Conservation (phyloP, 176 grass and related monocot genomes). For the Pontederia crassipes region DNA sequence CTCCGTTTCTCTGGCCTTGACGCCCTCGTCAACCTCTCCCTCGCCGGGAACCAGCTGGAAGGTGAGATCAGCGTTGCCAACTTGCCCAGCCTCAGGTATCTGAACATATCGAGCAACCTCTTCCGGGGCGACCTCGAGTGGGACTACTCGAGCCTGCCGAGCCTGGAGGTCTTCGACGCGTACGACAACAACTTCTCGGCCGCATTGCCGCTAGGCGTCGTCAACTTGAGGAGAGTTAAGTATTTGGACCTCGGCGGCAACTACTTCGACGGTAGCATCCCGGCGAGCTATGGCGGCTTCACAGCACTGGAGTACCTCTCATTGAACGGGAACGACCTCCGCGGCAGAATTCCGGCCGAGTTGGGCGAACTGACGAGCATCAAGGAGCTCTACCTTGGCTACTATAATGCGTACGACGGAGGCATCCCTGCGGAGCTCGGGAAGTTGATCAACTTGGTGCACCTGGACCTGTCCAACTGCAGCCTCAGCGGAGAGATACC, state of each 20-base stretch:
- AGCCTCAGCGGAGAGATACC: slow-evolving; percentile 46
- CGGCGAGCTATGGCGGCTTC: slow-evolving; percentile 47
- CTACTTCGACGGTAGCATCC: slow-evolving; percentile 61
- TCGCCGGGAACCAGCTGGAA: slow-evolving; percentile 53
- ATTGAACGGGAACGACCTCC: slow-evolving; percentile 72
- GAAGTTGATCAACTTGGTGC: slow-evolving; percentile 23
- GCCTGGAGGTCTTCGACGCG: slow-evolving; percentile 68
- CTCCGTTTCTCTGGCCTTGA: slow-evolving; percentile 24
- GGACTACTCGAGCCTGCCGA: slow-evolving; percentile 39
- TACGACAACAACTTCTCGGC: slow-evolving; percentile 91
- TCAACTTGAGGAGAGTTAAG: slow-evolving; percentile 34
- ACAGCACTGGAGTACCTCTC: slow-evolving; percentile 63
- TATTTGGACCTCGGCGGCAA: slow-evolving; percentile 85
- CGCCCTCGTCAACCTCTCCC: slow-evolving; percentile 43
- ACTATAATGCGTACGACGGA: slow-evolving; percentile 68
- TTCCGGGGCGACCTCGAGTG: slow-evolving; percentile 49
- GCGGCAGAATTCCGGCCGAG: slow-evolving; percentile 45
- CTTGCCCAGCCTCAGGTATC: slow-evolving; percentile 35
- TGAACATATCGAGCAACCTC: slow-evolving; percentile 67
- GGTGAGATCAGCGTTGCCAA: slow-evolving; percentile 25
- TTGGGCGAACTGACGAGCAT: slow-evolving; percentile 59
- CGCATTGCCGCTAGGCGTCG: slow-evolving; percentile 39
- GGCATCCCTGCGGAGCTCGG: slow-evolving; percentile 49
- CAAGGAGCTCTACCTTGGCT: slow-evolving; percentile 65
- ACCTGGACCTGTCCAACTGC: slow-evolving; percentile 66